Evolutionary conservation across 345 rosid species (phyloP).

Genomic region (Gynandropsis gynandra): DNA sequence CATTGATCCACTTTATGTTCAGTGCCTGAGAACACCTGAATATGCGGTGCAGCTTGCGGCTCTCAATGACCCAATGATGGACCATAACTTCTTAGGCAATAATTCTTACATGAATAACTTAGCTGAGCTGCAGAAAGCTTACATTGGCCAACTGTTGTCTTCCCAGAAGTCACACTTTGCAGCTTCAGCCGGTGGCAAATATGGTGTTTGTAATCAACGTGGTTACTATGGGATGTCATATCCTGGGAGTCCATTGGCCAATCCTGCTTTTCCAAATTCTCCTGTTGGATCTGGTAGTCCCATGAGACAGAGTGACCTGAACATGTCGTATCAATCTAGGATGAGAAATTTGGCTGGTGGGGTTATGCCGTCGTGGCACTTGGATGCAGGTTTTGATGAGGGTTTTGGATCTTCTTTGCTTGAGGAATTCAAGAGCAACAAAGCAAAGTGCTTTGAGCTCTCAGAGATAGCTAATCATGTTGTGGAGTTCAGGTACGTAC

Average conservation of each 20-base stretch:
- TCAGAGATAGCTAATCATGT: slow-evolving; percentile 50
- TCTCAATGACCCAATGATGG: slow-evolving; percentile 37
- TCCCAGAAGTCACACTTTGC: slow-evolving; percentile 47
- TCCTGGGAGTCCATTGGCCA: slow-evolving; percentile 45
- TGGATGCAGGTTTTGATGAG: slow-evolving; percentile 33
- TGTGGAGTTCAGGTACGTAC: slow-evolving; percentile 50
- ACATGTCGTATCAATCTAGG: slow-evolving; percentile 34
- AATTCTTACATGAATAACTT: slow-evolving; percentile 33
- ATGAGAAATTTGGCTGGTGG: slow-evolving; percentile 39
- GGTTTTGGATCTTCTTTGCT: slow-evolving; percentile 42
- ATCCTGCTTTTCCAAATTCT: slow-evolving; percentile 42
- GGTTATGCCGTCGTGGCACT: slow-evolving; percentile 42
- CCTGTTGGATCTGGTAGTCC: slow-evolving; percentile 47
- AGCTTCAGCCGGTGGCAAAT: slow-evolving; percentile 36
- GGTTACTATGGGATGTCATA: slow-evolving; percentile 44
- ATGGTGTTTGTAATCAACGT: slow-evolving; percentile 37
- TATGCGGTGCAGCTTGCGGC: slow-evolving; percentile 42
- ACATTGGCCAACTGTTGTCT: slow-evolving; percentile 37
- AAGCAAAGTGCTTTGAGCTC: slow-evolving; percentile 49
- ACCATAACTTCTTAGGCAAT: slow-evolving; percentile 40
- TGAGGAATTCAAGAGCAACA: slow-evolving; percentile 54
- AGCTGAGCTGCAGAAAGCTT: slow-evolving; percentile 46
- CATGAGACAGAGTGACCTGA: slow-evolving; percentile 35
- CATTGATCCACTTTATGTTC: slow-evolving; percentile 50
- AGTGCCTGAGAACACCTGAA: slow-evolving; percentile 42